Base-by-base conservation (phyloP, 257 asterid genomes). In the Nicotiana tomentosiformis region DNA sequence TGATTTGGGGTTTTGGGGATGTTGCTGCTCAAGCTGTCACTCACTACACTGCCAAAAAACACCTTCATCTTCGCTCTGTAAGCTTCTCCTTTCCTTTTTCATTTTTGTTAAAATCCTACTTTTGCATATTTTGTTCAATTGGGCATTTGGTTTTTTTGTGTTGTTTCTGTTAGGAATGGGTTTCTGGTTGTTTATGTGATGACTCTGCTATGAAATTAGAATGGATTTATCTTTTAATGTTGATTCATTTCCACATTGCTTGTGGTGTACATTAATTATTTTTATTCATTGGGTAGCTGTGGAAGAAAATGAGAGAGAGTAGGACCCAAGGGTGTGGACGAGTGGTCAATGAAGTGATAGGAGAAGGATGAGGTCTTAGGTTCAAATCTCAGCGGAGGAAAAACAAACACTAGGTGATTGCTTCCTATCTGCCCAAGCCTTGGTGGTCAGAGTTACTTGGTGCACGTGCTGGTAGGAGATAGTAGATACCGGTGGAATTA, bases 1-100 rank as follows among this genome's bases (percentile, higher is more conserved):
- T 93, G 82, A 92, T 92, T 81, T 93, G 97, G 98, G 98, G 98
- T 33, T 77, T 88, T 17, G 98, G 98, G 12, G 98, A 92, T 72
- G 84, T 93, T 35, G 94, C 91, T 60, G 98, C 96, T 80, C 98
- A 93, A 81, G 66, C 92, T 74, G 94, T 93, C 49, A 92, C 97
- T 43, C 93, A 93, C 55, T 90, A 87, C 84, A 90, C 96, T 32
- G 78, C 88, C 81, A 90, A 84, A 16, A 82, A 29, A 39, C 67
- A 23, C 35, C 89, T 17, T 43, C 82, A 80, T 35, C 86, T 77
- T 81, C 67, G 80, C 56, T 78, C 83, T 77, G 97, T 92, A 79
- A 62, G 94, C 77, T 39, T 8, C n/a, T 30, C 26, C 8, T 43
- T 26, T 64, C 1, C 67, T 66, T 6, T 18, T 61, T 33, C 53